Conservation (phyloP, 345 rosid species). For the Lepidium sativum region DNA sequence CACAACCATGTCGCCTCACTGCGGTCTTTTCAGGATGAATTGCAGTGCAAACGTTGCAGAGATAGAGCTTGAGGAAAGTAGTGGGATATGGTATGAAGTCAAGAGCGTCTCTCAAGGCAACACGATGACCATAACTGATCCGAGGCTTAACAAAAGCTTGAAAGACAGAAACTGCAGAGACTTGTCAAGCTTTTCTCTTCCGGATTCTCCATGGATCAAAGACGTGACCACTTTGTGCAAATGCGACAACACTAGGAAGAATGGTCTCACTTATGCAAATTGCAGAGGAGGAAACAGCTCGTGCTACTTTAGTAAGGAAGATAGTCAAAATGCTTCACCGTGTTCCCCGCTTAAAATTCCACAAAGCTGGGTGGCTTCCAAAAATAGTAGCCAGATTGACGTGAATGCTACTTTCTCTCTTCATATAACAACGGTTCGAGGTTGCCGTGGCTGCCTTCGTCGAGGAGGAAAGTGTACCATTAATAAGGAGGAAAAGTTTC, state of each 20-base stretch:
- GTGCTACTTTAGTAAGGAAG: neutral
- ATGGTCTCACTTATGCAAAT: neutral
- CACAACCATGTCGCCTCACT: neutral
- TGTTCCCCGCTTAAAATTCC: constrained; percentile 28
- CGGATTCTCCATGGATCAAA: constrained; percentile 19
- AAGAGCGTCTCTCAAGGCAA: constrained; percentile 23
- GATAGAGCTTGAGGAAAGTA: constrained; percentile 24
- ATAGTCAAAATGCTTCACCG: neutral
- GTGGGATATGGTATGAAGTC: constrained; percentile 19
- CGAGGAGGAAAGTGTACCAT: constrained; percentile 13
- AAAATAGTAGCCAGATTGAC: neutral
- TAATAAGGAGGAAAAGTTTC: neutral
- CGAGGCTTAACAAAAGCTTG: neutral
- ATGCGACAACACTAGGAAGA: constrained; percentile 10
- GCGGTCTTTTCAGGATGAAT: constrained; percentile 25
- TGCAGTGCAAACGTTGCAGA: constrained; percentile 11
- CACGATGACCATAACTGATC: constrained; percentile 18
- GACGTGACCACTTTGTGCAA: constrained; percentile 9
- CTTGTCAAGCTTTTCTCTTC: constrained; percentile 25
- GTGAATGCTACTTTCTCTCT: constrained; percentile 17
- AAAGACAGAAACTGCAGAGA: constrained; percentile 4
- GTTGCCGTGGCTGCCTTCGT: neutral
- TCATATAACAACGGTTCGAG: neutral
- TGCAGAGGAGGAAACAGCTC: constrained; percentile 15
- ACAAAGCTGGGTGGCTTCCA: neutral